Conservation (phyloP, 495 filamentous ascomycete genomes). For the Neurospora sp. region DNA sequence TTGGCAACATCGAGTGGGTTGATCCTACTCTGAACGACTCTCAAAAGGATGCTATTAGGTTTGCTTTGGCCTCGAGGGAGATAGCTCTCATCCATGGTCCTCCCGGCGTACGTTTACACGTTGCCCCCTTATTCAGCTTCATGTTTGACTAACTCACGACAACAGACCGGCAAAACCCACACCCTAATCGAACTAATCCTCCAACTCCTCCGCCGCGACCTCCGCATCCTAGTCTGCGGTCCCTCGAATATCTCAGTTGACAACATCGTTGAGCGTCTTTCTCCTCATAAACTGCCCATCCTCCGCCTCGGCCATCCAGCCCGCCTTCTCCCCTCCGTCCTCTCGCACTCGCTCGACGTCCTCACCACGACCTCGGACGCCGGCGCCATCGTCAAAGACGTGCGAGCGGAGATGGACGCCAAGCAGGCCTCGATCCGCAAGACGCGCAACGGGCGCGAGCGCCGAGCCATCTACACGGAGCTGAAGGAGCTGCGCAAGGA, state of each 20-base stretch:
- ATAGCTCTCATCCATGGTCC: slow-evolving; percentile 93
- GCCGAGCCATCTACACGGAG: slow-evolving; percentile 73
- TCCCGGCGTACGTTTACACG: slow-evolving; percentile 50
- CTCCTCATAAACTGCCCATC: slow-evolving; percentile 73
- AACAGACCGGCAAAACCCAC: slow-evolving; percentile 85
- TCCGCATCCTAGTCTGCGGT: slow-evolving; percentile 80
- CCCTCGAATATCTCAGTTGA: slow-evolving; percentile 96
- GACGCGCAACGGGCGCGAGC: slow-evolving; percentile 69
- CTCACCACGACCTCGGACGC: slow-evolving; percentile 89
- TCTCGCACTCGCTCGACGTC: slow-evolving; percentile 84
- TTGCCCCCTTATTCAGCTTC: too few relatives aligned
- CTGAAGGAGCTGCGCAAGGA: slow-evolving; percentile 80
- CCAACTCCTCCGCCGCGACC: slow-evolving; percentile 62
- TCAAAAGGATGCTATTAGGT: slow-evolving; percentile 84
- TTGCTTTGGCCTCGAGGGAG: slow-evolving; percentile 73
- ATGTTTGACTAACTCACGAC: background rate
- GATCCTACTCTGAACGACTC: slow-evolving; percentile 77
- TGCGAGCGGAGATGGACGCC: slow-evolving; percentile 84
- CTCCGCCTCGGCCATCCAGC: slow-evolving; percentile 90
- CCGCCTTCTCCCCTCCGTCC: slow-evolving; percentile 75
- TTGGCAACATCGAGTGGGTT: slow-evolving; percentile 53
- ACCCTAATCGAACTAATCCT: slow-evolving; percentile 92
- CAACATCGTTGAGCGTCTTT: slow-evolving; percentile 93
- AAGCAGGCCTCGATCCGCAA: slow-evolving; percentile 86
- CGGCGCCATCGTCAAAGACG: slow-evolving; percentile 79